Evolutionary conservation across 2,329 filamentous ascomycete species (phyloP), one percentile per base, ranked within the genome.

Genomic region (Colletotrichum chlorophyti): DNA sequence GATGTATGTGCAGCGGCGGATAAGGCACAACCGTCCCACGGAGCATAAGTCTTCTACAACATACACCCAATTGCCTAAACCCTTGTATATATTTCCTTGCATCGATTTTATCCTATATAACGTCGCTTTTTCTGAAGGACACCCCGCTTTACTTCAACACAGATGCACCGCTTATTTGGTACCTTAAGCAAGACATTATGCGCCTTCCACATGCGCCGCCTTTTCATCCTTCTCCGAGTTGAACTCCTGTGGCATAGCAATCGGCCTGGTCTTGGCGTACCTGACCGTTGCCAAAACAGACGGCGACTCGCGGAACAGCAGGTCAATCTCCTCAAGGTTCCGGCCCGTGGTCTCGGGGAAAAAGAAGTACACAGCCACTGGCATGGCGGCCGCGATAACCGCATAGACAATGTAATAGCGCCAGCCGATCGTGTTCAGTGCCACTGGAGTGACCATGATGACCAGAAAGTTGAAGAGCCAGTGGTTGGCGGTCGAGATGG

Each of bases 401-500:
- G 79, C 76, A 64, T 77, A 83, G 19, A 83, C 73, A 26, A 83
- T 77, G 66, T 80, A 82, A 67, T 80, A 82, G 54, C 72, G 68
- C 70, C 78, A 85, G 10, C 76, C 77, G 53, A 87, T 83, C 2
- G 69, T 79, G 45, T 75, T 70, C 41, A 82, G 76, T 5, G 77
- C 79, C 4, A 80, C 73, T 2, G 75, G 77, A 0, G 75, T 79
- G 47, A 78, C 69, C 73, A 77, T 76, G 5, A 71, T 68, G 14
- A 79, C 72, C 15, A 79, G 70, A 53, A 80, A 79, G 66, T 79
- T 76, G 72, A 75, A 80, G 10, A 81, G 71, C 80, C 80, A 82
- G 61, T 80, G 78, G 61, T 79, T 81, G 0, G 79, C 82, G 0
- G 82, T 85, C 0, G 79, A 82, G 31, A 86, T 80, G 21, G 79